Conservation (phyloP, 305 asterid species). For the Fraxinus greggii region DNA sequence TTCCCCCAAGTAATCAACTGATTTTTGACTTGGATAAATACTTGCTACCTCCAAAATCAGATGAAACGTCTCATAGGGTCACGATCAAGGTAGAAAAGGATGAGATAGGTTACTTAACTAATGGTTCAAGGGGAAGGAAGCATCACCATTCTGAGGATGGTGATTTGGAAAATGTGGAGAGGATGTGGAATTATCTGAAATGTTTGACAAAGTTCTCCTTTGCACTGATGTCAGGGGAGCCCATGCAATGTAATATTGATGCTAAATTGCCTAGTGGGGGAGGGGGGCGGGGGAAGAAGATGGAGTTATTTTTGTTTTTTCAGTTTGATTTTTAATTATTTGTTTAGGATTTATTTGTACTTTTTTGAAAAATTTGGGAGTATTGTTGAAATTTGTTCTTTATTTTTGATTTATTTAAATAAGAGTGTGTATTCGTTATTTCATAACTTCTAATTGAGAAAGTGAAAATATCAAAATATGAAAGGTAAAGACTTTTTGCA, state of each 20-base stretch:
- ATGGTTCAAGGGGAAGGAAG: constrained; percentile 63
- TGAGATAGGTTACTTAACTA: constrained; percentile 36
- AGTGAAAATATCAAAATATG: no score
- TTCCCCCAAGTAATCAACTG: constrained; percentile 60
- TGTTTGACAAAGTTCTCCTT: constrained; percentile 79
- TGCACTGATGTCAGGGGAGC: constrained; percentile 43
- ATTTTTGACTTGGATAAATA: constrained; percentile 73
- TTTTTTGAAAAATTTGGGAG: no score
- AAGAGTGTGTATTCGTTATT: no score
- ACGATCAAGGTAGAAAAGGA: constrained; percentile 55
- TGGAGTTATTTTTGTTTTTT: no score
- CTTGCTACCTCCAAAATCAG: constrained; percentile 61
- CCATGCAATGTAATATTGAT: constrained; percentile 17
- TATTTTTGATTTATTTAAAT: no score
- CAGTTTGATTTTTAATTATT: no score
- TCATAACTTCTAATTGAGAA: no score
- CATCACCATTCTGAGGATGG: constrained; percentile 60
- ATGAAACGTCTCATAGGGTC: constrained; percentile 27
- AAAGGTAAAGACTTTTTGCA: no score
- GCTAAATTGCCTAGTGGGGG: constrained; percentile 7
- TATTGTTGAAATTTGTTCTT: no score
- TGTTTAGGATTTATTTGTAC: no score
- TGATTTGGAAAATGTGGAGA: constrained; percentile 53
- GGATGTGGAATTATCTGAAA: constrained; percentile 72
- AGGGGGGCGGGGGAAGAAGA: no score